Conservation (phyloP, 73 alveolate species). For the Tetrahymena elliotti region DNA sequence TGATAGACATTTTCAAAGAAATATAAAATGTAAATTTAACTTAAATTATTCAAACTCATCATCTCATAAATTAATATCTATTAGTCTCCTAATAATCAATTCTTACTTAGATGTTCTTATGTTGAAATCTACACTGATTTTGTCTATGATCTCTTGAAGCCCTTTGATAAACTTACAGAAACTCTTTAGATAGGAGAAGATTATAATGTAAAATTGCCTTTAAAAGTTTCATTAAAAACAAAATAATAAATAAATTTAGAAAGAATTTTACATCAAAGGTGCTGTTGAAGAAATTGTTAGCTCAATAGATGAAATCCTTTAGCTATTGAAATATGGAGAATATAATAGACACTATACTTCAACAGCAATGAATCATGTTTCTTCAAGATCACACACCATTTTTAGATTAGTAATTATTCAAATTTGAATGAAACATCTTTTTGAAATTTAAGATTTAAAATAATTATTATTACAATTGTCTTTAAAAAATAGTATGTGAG, state of each 20-base stretch:
- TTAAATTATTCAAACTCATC: neutral
- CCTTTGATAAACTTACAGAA: slow-evolving; percentile 18
- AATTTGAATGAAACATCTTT: no score
- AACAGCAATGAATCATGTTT: slow-evolving; percentile 69
- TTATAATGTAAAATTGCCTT: neutral
- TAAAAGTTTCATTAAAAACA: neutral
- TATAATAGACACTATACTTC: slow-evolving; percentile 68
- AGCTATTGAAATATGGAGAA: slow-evolving; percentile 67
- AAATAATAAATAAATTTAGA: neutral
- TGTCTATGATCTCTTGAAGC: slow-evolving; percentile 85
- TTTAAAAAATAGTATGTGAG: slow-evolving; percentile 11
- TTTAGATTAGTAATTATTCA: slow-evolving; percentile 50
- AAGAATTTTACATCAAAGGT: slow-evolving; percentile 67
- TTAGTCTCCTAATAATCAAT: slow-evolving; percentile 5
- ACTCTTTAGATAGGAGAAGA: slow-evolving; percentile 52
- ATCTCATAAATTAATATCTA: neutral
- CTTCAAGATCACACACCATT: slow-evolving; percentile 76
- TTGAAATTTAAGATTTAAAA: no score
- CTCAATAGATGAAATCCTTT: slow-evolving; percentile 61
- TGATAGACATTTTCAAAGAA: slow-evolving; percentile 12
- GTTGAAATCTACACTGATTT: slow-evolving; percentile 92
- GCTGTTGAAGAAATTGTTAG: slow-evolving; percentile 59
- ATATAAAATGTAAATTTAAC: neutral
- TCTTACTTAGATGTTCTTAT: slow-evolving; percentile 73
- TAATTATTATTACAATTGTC: neutral